Conservation (phyloP, 768 basidiomycete species). For the Podaxis rugospora region DNA sequence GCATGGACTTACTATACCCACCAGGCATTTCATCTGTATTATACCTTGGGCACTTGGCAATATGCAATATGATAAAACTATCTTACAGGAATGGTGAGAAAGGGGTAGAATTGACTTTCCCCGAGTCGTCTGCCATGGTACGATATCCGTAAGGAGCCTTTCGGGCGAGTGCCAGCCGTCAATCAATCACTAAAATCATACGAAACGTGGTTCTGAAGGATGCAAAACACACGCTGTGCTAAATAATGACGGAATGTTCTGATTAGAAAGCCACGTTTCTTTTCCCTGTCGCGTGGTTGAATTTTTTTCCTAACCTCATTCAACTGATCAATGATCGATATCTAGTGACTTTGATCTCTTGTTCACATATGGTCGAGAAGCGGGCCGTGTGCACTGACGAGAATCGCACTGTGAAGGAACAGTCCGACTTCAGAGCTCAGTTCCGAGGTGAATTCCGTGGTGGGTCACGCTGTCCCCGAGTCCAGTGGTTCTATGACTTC, state of each 20-base stretch:
- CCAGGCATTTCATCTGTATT: not conserved
- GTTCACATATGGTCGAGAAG: slow-evolving; percentile 3
- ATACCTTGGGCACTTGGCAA: not conserved
- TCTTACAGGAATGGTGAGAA: not conserved
- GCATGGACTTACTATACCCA: not conserved
- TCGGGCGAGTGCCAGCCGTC: not conserved
- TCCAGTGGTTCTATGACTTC: not conserved
- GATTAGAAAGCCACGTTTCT: slow-evolving; percentile 11
- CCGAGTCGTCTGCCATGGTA: not conserved
- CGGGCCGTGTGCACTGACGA: not conserved
- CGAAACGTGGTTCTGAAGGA: not conserved
- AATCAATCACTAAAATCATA: not conserved
- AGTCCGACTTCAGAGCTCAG: not conserved
- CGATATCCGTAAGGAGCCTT: not conserved
- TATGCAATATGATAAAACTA: not conserved
- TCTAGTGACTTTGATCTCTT: not conserved
- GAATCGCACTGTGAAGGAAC: not conserved
- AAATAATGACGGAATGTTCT: slow-evolving; percentile 8
- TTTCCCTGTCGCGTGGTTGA: slow-evolving; percentile 1
- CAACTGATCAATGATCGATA: not conserved
- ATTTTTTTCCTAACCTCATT: not conserved
- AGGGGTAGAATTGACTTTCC: not conserved
- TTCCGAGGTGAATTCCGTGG: not conserved
- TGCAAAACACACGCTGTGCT: not conserved
- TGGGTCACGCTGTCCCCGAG: not conserved